Base-by-base conservation (phyloP, 345 rosid species). In the Melaleuca alternifolia region DNA sequence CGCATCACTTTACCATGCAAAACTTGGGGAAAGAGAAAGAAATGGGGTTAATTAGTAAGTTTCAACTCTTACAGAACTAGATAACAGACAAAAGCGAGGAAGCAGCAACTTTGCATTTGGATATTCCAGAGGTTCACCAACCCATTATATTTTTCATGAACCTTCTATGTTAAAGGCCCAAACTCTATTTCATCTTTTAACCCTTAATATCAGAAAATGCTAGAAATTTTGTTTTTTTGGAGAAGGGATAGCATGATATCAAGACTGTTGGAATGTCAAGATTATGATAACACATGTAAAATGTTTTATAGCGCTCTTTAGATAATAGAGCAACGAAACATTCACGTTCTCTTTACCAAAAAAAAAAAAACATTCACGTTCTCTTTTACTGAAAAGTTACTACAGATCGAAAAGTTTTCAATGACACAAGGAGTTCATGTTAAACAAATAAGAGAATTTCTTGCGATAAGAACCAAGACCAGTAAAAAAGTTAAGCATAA, bases 1-100 rank as follows among this genome's bases (percentile, higher is more conserved):
- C 92, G 95, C 98, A 93, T 96, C 83, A 96, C 98, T 92, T 95
- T 95, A 82, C 99, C 99, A 87, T 96, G 84, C 86, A 97, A 91
- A 93, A 97, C 99, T 97, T 90, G 86, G 90, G 50, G 10, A 50
- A 5, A 83, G 33, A 84, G 85, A 90, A 82, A 61, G 87, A 81
- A 83, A 54, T 24, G 82, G 54, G 82, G 48, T 84, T 83, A 85
- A 50, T 87, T 61, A 86, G 84, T 54, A 85, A 90, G 88, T 86
- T 59, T 48, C 77, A 85, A 71, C 11, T 61, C 81, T 71, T 37
- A 10, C 81, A 71, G 81, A 10, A 71, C 2, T 37, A 71, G 23
- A 71, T 30, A 71, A 33, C 79, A 33, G 46, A 71, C 48, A 71
- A 71, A 18, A 37, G 37, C 24, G 0, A 2, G 24, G 56, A 50